phyloP scores from a whole-genome alignment of 2,329 filamentous ascomycete species.

The Penicillium expansum region DNA sequence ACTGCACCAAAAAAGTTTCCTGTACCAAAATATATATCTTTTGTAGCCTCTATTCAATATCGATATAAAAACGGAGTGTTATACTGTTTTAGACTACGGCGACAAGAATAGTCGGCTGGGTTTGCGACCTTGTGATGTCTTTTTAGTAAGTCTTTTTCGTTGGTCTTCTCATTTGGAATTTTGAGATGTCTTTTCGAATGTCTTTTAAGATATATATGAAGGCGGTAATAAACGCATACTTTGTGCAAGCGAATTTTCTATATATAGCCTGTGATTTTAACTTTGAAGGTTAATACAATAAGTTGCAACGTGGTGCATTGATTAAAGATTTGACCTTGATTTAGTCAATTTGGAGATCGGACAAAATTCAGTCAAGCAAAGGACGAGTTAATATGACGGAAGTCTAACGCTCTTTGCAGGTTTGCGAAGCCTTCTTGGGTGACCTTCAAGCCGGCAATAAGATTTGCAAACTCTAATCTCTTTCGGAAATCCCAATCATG shows the following conservation, averaged over 20 bases:
- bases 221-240: too few species aligned
- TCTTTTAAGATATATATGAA: too few species aligned
- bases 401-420: slow-evolving; percentile 38
- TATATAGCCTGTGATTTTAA: too few species aligned
- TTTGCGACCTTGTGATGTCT: too few species aligned
- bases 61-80: not conserved
- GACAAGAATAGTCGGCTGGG: too few species aligned
- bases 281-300: too few species aligned
- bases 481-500: slow-evolving; percentile 50
- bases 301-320: not conserved
- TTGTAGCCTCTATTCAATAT: too few species aligned
- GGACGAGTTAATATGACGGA: not conserved
- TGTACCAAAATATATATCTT: not conserved
- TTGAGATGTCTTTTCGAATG: too few species aligned
- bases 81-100: too few species aligned
- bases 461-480: slow-evolving; percentile 61
- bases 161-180: too few species aligned
- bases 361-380: not conserved
- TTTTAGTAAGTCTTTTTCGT: too few species aligned
- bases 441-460: slow-evolving; percentile 67
- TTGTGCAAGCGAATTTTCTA: too few species aligned
- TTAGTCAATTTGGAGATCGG: not conserved
- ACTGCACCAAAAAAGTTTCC: not conserved
- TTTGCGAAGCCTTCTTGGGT: slow-evolving; percentile 63
- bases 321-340: not conserved